Base-by-base conservation (phyloP, 129 eudicot genomes). In the Flaveria sonorensis region DNA sequence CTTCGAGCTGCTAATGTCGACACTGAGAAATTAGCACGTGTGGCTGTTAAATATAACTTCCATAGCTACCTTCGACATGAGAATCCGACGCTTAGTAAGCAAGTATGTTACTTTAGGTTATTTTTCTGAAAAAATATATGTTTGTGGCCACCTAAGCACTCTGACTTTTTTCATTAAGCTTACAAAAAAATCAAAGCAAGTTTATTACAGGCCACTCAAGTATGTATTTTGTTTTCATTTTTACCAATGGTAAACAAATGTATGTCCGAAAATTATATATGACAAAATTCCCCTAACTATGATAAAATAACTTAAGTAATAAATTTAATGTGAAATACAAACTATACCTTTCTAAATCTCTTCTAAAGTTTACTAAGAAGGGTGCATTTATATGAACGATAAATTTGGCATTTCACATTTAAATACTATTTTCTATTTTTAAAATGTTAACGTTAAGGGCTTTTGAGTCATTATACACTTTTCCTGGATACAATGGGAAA, bases 1-100 rank as follows among this genome's bases (percentile, higher is more conserved):
- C 89, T 89, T 7, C 89, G 96, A 61, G 89, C 96, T 77, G 92
- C 96, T 7, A 89, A 89, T 72, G 89, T 86, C 56, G 94, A 89
- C 79, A 89, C 91, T 2, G 94, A 89, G 74, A 89, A 86, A 78
- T 80, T 89, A 59, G 94, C 94, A 66, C 91, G 91, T 19, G 87
- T 71, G 2, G 91, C 95, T 8, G 85, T 89, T 47, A 85, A 85
- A 51, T 83, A 82, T 83, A 87, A 85, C 72, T 87, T 89, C 63
- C 91, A 86, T 75, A 85, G 64, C 24, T 89, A 87, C 66, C 46
- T 89, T 13, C 86, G 88, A 13, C 92, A 85, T 76, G 81, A 73
- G 43, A 81, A 83, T 66, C 96, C 88, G 10, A 51, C 61, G 64
- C 85, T 87, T 82, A 60, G 73, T 62, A 81, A 79, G 78, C 86